Evolutionary conservation across 2,329 filamentous ascomycete species (phyloP), one percentile per base, ranked within the genome.

Genomic region (Macrophomina pseudophaseolina): DNA sequence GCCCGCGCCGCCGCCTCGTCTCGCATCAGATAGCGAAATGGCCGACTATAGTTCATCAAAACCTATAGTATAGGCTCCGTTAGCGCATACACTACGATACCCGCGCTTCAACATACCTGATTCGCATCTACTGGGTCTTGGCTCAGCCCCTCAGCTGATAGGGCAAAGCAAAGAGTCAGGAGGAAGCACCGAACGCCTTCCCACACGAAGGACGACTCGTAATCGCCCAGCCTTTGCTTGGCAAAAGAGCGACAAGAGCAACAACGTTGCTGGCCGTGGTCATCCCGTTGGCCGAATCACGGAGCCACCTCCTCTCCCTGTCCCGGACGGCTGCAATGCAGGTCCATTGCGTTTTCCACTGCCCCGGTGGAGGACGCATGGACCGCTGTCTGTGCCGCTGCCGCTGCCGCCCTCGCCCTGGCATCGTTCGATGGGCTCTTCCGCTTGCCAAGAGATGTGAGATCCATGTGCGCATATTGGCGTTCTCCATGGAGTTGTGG

Each of bases 21-120:
- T 33, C 30, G 51, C 51, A 53, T 53, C 51, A 53, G 30, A 33
- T 53, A 53, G 51, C 52, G 52, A 38, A 52, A 7, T 16, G 7
- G 28, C 33, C 32, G 4, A 18, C 52, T 54, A 54, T 54, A 54
- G 33, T 14, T 33, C 7, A 28, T 33, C 7, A 38, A 3, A 3
- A 23, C 11, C 52, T 54, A 54, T 54, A 54, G 5, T 23, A 23
- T 23, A 40, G 49, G 30, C n/a, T 28, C 30, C 51, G 35, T 33
- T 53, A 53, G 51, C 28, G 30, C 35, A 33, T 33, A 16, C 11
- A 14, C 30, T 33, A 53, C 35, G 1, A 38, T 38, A 38, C 35
- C 35, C 49, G 49, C 30, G 30, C 23, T 53, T 53, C n/a, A 53
- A 33, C 49, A 33, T 30, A 33, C 49, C 30, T 11, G 23, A 12